Percentiles rank a stretch among this genome's conserved stretches.
These are phyloP conservation scores for Penicillium sp. DNA, from an alignment of 2,329 filamentous ascomycete species.

Conservation along the genomic window DNA sequence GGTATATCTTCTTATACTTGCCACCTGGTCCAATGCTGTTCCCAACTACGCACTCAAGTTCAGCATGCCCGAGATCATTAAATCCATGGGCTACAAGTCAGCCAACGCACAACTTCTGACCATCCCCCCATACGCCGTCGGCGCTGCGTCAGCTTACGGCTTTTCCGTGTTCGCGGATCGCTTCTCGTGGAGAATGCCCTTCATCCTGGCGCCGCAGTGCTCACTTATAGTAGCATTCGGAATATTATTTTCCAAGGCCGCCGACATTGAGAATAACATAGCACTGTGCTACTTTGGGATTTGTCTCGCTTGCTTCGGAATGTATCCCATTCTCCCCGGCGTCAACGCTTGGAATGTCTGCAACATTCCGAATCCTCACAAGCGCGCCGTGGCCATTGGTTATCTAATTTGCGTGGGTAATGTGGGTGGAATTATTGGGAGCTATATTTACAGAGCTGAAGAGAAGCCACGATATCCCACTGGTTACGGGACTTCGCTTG, in stretches of 20 bases:
- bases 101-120: constrained; percentile 30
- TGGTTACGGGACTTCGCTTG: constrained; percentile 34
- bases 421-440: constrained; percentile 37
- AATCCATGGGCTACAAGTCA: constrained; percentile 42
- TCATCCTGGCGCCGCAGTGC: constrained; percentile 37
- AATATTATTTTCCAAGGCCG: constrained; percentile 39
- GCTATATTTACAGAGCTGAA: constrained; percentile 32
- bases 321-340: constrained; percentile 45
- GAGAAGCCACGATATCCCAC: constrained; percentile 35
- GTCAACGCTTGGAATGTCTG: constrained; percentile 44
- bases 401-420: constrained; percentile 44
- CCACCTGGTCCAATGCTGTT: constrained; percentile 45
- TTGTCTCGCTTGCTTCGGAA: constrained; percentile 43
- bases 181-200: constrained; percentile 41
- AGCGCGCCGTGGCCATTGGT: constrained; percentile 44
- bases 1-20: constrained; percentile 44
- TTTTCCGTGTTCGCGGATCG: constrained; percentile 40
- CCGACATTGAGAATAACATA: constrained; percentile 40
- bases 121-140: constrained; percentile 35
- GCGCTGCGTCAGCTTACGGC: constrained; percentile 25
- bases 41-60: constrained; percentile 36
- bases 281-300: constrained; percentile 46
- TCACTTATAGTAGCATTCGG: constrained; percentile 37
- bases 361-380: constrained; percentile 40
- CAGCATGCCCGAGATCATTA: constrained; percentile 42